Conservation (phyloP, 805 yeast genomes). For the Yamadazyma endophytica region DNA sequence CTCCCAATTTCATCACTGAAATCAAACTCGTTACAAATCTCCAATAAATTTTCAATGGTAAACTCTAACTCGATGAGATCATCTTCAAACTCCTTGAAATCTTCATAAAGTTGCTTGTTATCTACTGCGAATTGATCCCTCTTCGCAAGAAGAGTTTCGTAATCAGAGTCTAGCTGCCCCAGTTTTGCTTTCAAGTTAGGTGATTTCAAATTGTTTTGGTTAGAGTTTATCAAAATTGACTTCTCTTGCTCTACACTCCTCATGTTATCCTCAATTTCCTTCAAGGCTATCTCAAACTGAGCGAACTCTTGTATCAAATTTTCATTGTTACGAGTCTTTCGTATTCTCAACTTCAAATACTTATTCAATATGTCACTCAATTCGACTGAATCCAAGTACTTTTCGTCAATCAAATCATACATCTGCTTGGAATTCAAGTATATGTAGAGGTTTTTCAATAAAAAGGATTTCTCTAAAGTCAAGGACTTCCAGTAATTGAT, state of each 20-base stretch:
- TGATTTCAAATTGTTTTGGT: constrained; percentile 1
- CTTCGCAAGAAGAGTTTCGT: constrained; percentile 10
- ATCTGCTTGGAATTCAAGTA: constrained; percentile 56
- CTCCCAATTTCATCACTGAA: constrained; percentile 90
- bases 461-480: constrained; percentile 70
- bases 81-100: constrained; percentile 19
- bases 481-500: constrained; percentile 64
- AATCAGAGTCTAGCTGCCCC: constrained; percentile 5
- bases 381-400: constrained; percentile 75
- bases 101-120: constrained; percentile 12
- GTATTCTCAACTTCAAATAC: constrained; percentile 49
- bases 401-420: constrained; percentile 55
- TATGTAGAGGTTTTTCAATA: constrained; percentile 62
- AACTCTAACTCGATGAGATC: constrained; percentile 63
- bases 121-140: constrained; percentile 16
- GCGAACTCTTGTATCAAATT: constrained; percentile 4
- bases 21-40: constrained; percentile 68
- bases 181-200: constrained; percentile 1
- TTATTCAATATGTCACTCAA: constrained; percentile 56
- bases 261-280: constrained; percentile 7
- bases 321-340: constrained; percentile 20
- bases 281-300: too few species aligned
- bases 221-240: constrained; percentile 8
- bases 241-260: constrained; percentile 13
- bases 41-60: constrained; percentile 68